Evolutionary conservation across 73 alveolate genomes (phyloP).

Genomic region (Tetrahymena thermophila): DNA sequence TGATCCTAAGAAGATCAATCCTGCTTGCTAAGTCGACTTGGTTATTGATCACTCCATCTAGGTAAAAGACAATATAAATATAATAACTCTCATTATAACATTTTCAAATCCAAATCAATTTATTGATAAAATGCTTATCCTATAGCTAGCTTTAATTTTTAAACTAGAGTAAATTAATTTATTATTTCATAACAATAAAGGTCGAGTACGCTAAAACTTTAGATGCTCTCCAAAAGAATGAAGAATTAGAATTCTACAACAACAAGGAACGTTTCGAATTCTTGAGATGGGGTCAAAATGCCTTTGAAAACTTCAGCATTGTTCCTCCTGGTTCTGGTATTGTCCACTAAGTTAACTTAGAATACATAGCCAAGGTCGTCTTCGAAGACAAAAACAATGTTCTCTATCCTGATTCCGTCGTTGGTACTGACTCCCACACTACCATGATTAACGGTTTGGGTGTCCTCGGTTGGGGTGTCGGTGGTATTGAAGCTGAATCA

Average conservation of each 20-base stretch:
- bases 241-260: constrained; percentile 70
- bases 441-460: constrained; percentile 92
- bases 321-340: constrained; percentile 93
- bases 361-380: constrained; percentile 82
- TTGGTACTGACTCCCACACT: constrained; percentile 90
- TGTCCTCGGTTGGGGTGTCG: constrained; percentile 91
- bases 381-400: constrained; percentile 48
- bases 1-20: constrained; percentile 74
- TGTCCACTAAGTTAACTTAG: constrained; percentile 86
- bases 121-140: too few relatives aligned
- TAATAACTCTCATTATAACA: background rate
- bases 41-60: constrained; percentile 89
- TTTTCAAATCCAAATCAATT: background rate
- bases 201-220: constrained; percentile 27
- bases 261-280: constrained; percentile 80
- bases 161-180: background rate
- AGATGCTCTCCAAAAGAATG: constrained; percentile 49
- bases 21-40: constrained; percentile 76
- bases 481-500: constrained; percentile 94
- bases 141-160: background rate
- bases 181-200: background rate
- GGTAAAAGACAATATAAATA: constrained; percentile 24
- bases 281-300: constrained; percentile 88
- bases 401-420: constrained; percentile 83
- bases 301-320: constrained; percentile 70